These are phyloP conservation scores for Takashimella tepidaria DNA, from an alignment of 1,284 basidiomycete species.

Conservation along the genomic window DNA sequence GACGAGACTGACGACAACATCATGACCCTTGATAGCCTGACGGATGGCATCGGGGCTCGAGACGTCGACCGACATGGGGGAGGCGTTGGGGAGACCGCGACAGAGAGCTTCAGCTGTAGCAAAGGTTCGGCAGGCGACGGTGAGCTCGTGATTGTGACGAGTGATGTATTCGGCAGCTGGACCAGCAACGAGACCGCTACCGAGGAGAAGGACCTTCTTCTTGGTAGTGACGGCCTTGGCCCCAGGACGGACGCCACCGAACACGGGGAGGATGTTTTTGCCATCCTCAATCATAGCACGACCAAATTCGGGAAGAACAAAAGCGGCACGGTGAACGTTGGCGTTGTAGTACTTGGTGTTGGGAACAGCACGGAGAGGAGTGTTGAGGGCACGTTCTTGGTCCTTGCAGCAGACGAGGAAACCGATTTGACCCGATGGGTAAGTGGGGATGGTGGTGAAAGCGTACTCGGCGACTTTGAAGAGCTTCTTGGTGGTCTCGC, in stretches of 20 bases:
- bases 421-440: slow-evolving; percentile 95
- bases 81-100: slow-evolving; percentile 63
- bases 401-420: slow-evolving; percentile 88
- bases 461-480: slow-evolving; percentile 89
- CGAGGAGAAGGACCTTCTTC: slow-evolving; percentile 83
- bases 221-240: slow-evolving; percentile 50
- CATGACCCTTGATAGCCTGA: slow-evolving; percentile 72
- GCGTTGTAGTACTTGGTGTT: slow-evolving; percentile 82
- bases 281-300: slow-evolving; percentile 67
- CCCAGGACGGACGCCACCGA: slow-evolving; percentile 55
- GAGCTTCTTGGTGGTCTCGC: slow-evolving; percentile 65
- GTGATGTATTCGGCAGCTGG: slow-evolving; percentile 92
- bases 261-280: slow-evolving; percentile 62
- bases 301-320: slow-evolving; percentile 88
- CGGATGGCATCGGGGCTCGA: slow-evolving; percentile 68
- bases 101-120: slow-evolving; percentile 65
- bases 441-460: slow-evolving; percentile 94
- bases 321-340: slow-evolving; percentile 75
- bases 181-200: slow-evolving; percentile 89
- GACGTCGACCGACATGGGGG: slow-evolving; percentile 79
- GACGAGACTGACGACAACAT: slow-evolving; percentile 94
- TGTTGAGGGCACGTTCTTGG: slow-evolving; percentile 61
- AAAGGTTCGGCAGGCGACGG: slow-evolving; percentile 80
- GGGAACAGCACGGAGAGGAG: slow-evolving; percentile 63
- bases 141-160: slow-evolving; percentile 76